Evolutionary conservation across 2,329 filamentous ascomycete species (phyloP).

Genomic region (Bimuria novae-zelandiae): DNA sequence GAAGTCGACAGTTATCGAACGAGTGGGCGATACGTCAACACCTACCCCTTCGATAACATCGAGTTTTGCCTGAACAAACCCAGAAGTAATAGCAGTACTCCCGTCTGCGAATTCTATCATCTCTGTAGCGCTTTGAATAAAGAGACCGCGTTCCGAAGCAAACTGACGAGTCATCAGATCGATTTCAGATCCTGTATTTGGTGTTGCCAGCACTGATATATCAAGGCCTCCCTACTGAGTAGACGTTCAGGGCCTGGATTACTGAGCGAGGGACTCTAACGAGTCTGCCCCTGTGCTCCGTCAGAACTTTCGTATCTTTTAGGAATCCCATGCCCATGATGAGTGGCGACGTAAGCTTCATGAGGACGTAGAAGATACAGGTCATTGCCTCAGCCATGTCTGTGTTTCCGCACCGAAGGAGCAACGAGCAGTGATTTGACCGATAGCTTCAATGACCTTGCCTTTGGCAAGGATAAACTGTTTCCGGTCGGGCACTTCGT

Average conservation of each 20-base stretch:
- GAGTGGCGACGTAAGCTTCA: constrained; percentile 10
- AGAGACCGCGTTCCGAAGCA: not conserved
- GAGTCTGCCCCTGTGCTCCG: constrained; percentile 8
- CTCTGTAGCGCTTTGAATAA: not conserved
- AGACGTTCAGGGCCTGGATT: constrained; percentile 6
- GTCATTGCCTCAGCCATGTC: not conserved
- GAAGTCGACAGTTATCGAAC: not conserved
- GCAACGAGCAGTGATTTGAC: not conserved
- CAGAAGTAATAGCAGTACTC: not conserved
- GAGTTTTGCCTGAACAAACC: not conserved
- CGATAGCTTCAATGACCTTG: constrained; percentile 5
- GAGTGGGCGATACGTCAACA: not conserved
- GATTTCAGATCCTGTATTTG: not conserved
- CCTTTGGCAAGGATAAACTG: constrained; percentile 11
- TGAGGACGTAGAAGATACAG: constrained; percentile 15
- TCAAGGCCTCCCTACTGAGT: constrained; percentile 3
- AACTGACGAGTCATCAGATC: not conserved
- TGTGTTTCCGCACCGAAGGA: not conserved
- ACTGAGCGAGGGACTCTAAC: constrained; percentile 7
- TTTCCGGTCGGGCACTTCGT: not conserved
- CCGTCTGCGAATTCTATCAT: not conserved
- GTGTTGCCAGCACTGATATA: not conserved
- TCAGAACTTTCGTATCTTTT: constrained; percentile 15
- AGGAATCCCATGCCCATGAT: constrained; percentile 17
- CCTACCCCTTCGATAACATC: not conserved